Evolutionary conservation across 208 protist species (phyloP).

Genomic region (Leishmania gerbilli): DNA sequence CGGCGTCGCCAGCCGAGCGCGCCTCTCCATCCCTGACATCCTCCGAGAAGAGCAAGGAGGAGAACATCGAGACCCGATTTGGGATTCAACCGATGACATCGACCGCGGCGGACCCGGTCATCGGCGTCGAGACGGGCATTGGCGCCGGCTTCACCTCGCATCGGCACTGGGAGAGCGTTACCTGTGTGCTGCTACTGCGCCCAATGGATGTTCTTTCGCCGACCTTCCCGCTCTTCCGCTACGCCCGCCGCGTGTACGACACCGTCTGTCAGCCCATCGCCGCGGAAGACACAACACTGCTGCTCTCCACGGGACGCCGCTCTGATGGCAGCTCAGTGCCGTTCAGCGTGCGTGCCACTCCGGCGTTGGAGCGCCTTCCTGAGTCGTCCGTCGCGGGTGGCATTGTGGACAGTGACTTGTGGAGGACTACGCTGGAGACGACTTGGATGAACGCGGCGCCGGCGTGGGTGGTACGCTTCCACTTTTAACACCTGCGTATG

Average conservation of each 20-base stretch:
- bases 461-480: slow-evolving; percentile 63
- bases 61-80: slow-evolving; percentile 16
- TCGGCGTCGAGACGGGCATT: not conserved
- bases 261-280: slow-evolving; percentile 16
- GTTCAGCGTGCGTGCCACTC: slow-evolving; percentile 14
- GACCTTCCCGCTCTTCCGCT: slow-evolving; percentile 63
- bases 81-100: slow-evolving; percentile 8
- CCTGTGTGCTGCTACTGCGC: slow-evolving; percentile 57
- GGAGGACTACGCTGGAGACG: slow-evolving; percentile 43
- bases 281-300: slow-evolving; percentile 21
- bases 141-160: not conserved
- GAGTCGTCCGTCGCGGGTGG: not conserved
- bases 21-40: not conserved
- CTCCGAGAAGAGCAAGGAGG: slow-evolving; percentile 7
- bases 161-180: slow-evolving; percentile 53
- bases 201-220: slow-evolving; percentile 25
- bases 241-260: slow-evolving; percentile 35
- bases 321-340: slow-evolving; percentile 18
- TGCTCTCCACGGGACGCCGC: slow-evolving; percentile 25
- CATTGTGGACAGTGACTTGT: slow-evolving; percentile 27
- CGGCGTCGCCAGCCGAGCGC: slow-evolving; percentile 4
- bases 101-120: not conserved
- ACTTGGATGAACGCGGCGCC: slow-evolving; percentile 75
- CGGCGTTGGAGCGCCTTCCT: slow-evolving; percentile 3
- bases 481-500: slow-evolving; percentile 25